Base-by-base conservation (phyloP, 495 filamentous ascomycete species). In the Penicillium silybi region DNA sequence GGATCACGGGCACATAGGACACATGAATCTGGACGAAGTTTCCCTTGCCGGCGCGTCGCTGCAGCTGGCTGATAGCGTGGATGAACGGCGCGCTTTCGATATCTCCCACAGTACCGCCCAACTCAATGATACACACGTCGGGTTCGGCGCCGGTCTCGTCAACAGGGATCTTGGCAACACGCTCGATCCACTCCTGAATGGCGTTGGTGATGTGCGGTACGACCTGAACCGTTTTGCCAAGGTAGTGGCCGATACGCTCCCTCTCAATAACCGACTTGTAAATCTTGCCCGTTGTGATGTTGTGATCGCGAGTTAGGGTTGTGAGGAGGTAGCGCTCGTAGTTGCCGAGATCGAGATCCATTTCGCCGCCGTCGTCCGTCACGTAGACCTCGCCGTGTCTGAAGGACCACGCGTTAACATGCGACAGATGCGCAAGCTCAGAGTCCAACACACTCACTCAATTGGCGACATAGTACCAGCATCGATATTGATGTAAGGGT, bases 331-430 rank as follows among this genome's bases (percentile, higher is more conserved):
- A 65, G 9, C 62, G 58, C 71, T 97, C 92, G 68, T 98, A 98
- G 74, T 97, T 97, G 38, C 93, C 93, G 17, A 98, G 80, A 68
- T 98, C 93, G 10, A 98, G 80, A 69, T 98, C 93, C 44, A 84
- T 82, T 71, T 95, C 90, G 48, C 85, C 88, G 43, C 87, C 86
- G 59, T 90, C 87, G 63, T 85, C 77, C 34, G 85, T 76, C 19
- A 90, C 86, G 55, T 85, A 91, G 46, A 84, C 81, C 63, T 90
- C 87, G 32, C 87, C 87, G 62, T 88, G 86, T 32, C 47, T 50
- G 26, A 29, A 41, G 13, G 19, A 35, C 34, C 47, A 42, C 17
- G 4, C n/a, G 18, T 29, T 50, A 15, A 23, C 10, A n/a, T 6
- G 4, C 16, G 7, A 18, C 1, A 19, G 15, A 39, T 46, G 13